A percentile compares a stretch with the other conserved stretches of the same genome.
These are phyloP conservation scores for Escallonia rubra DNA, from an alignment of 129 eudicot genomes.

Conservation along the genomic window DNA sequence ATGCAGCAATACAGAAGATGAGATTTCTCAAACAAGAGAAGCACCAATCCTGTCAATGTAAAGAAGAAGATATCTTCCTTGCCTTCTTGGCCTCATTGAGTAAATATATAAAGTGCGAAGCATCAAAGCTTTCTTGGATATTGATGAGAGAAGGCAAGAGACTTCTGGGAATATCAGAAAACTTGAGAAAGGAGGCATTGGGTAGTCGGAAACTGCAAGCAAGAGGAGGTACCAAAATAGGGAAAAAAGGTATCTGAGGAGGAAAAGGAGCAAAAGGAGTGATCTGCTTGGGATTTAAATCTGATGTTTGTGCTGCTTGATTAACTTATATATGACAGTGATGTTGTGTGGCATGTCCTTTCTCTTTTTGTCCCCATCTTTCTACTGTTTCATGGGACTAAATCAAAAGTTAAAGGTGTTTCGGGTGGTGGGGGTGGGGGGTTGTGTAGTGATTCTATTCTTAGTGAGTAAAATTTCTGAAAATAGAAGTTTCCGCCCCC, in stretches of 20 bases:
- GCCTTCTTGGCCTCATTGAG: constrained; percentile 31
- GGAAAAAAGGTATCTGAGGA: constrained; percentile 19
- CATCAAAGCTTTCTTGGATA: constrained; percentile 78
- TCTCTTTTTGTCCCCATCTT: constrained; percentile 31
- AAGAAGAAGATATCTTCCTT: constrained; percentile 50
- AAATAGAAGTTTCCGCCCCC: too few relatives aligned
- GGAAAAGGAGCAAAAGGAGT: constrained; percentile 12
- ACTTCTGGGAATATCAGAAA: constrained; percentile 61
- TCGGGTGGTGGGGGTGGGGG: too few relatives aligned
- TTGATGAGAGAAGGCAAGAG: constrained; percentile 36
- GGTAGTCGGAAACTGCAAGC: constrained; percentile 66
- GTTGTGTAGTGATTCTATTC: too few relatives aligned
- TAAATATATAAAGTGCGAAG: constrained; percentile 42
- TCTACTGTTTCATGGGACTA: constrained; percentile 62
- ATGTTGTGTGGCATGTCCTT: constrained; percentile 8
- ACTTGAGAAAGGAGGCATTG: constrained; percentile 81
- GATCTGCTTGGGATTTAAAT: constrained; percentile 18
- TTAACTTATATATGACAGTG: constrained; percentile 3
- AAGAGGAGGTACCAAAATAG: constrained; percentile 61
- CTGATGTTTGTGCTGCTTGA: constrained; percentile 7
- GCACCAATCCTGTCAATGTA: constrained; percentile 26
- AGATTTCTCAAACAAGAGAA: constrained; percentile 17
- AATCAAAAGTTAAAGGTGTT: constrained; percentile 25
- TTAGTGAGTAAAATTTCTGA: too few relatives aligned
- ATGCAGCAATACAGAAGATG: background rate